phyloP scores from a whole-genome alignment of 805 yeast genomes.

The Ogataea polymorpha region DNA sequence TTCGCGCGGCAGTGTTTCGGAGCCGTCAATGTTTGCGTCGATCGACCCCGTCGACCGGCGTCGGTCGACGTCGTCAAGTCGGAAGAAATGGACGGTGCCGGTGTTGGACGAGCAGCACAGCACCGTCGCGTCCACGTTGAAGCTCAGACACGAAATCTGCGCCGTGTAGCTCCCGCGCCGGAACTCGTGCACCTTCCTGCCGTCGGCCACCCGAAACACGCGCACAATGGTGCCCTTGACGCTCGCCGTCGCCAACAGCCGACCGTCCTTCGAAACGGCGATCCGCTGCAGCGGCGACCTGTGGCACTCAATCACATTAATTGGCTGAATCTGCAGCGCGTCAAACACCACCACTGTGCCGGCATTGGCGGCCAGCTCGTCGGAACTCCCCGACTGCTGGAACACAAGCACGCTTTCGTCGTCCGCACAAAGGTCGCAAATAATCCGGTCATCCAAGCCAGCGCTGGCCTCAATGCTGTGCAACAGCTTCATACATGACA shows the following conservation, averaged over 20 bases:
- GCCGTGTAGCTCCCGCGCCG: slow-evolving; percentile 87
- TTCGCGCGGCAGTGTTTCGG: slow-evolving; percentile 19
- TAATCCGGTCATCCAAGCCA: slow-evolving; percentile 25
- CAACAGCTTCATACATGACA: slow-evolving; percentile 80
- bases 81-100: slow-evolving; percentile 88
- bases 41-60: slow-evolving; percentile 3
- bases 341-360: slow-evolving; percentile 83
- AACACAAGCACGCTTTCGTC: slow-evolving; percentile 53
- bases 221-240: slow-evolving; percentile 87
- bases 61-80: slow-evolving; percentile 11
- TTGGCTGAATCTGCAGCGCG: slow-evolving; percentile 65
- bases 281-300: slow-evolving; percentile 69
- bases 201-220: slow-evolving; percentile 68
- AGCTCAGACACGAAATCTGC: slow-evolving; percentile 68
- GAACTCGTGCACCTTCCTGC: slow-evolving; percentile 64
- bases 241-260: slow-evolving; percentile 83
- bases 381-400: slow-evolving; percentile 42
- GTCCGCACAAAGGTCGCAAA: slow-evolving; percentile 34
- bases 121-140: slow-evolving; percentile 65
- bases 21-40: slow-evolving; percentile 1
- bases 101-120: slow-evolving; percentile 85
- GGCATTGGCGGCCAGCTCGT: slow-evolving; percentile 16
- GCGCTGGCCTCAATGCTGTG: slow-evolving; percentile 59
- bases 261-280: slow-evolving; percentile 70
- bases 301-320: slow-evolving; percentile 84